Percentiles rank a stretch among this genome's conserved stretches.
Evolutionary conservation across 2,329 filamentous ascomycete genomes (phyloP).

Genomic region (Colletotrichum godetiae): DNA sequence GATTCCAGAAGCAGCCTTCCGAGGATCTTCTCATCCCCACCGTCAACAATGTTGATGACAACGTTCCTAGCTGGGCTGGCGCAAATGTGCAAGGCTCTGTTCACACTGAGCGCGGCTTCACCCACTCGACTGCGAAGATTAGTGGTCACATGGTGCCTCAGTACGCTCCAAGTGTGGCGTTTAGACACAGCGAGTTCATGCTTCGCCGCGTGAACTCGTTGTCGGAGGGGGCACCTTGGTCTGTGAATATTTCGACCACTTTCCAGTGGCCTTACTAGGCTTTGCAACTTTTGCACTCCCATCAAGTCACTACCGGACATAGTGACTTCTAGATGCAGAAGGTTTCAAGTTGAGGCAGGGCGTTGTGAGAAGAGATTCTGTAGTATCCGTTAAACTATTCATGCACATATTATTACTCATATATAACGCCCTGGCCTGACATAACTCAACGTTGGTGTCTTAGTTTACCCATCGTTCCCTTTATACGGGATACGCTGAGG

Average conservation of each 20-base stretch:
- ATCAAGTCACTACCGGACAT: no score
- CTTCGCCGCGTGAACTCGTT: constrained; percentile 71
- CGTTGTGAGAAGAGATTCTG: no score
- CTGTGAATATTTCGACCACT: constrained; percentile 15
- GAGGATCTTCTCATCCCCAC: constrained; percentile 75
- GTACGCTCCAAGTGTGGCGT: constrained; percentile 75
- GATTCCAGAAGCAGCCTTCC: constrained; percentile 71
- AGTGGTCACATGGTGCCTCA: constrained; percentile 77
- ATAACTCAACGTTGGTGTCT: no score
- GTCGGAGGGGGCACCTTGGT: constrained; percentile 3
- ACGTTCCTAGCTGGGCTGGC: constrained; percentile 60
- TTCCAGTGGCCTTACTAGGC: constrained; percentile 21
- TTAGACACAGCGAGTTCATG: constrained; percentile 79
- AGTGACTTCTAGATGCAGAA: no score
- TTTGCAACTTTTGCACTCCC: not conserved
- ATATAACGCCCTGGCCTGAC: no score
- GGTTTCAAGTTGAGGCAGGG: no score
- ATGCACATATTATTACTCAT: no score
- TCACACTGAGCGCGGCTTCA: constrained; percentile 81
- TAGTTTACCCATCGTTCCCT: no score
- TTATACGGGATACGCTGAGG: no score
- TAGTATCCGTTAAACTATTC: no score
- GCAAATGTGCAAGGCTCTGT: constrained; percentile 76
- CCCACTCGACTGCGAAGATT: constrained; percentile 72
- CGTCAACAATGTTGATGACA: constrained; percentile 40